Conservation (phyloP, 2,329 filamentous ascomycete genomes). For the Epichloe aotearoae region DNA sequence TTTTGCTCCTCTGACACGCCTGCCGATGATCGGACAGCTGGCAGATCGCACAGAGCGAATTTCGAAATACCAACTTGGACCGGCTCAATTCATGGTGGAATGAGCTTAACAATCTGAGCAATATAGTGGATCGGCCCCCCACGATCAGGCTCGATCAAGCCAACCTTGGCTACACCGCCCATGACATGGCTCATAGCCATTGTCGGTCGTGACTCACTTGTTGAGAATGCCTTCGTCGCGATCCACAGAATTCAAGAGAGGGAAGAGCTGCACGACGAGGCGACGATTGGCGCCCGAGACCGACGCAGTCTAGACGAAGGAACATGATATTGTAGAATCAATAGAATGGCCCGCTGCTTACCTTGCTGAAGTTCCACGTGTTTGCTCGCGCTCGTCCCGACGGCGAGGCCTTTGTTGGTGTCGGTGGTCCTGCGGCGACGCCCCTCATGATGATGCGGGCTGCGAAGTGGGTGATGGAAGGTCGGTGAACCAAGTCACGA, state of each 20-base stretch:
- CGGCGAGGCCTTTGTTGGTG: slow-evolving; percentile 12
- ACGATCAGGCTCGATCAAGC: background rate
- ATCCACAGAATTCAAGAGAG: background rate
- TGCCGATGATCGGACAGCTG: background rate
- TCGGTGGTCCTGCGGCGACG: slow-evolving; percentile 22
- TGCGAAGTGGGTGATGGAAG: background rate
- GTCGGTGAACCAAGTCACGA: background rate
- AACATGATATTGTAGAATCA: background rate
- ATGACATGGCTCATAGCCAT: background rate
- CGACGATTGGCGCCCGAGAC: background rate
- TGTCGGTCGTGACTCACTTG: background rate
- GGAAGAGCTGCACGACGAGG: background rate
- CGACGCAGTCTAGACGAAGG: background rate
- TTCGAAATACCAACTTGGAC: background rate
- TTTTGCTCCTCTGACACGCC: background rate
- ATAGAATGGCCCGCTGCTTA: slow-evolving; percentile 10
- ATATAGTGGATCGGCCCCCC: background rate
- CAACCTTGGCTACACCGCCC: background rate
- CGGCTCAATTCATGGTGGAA: background rate
- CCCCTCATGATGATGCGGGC: slow-evolving; percentile 12
- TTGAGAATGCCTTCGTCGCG: background rate
- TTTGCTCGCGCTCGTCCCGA: slow-evolving; percentile 20
- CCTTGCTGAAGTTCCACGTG: slow-evolving; percentile 30
- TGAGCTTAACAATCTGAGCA: background rate
- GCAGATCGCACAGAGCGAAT: background rate